Evolutionary conservation across 495 filamentous ascomycete species (phyloP).

Genomic region (Penicillium turbatum): DNA sequence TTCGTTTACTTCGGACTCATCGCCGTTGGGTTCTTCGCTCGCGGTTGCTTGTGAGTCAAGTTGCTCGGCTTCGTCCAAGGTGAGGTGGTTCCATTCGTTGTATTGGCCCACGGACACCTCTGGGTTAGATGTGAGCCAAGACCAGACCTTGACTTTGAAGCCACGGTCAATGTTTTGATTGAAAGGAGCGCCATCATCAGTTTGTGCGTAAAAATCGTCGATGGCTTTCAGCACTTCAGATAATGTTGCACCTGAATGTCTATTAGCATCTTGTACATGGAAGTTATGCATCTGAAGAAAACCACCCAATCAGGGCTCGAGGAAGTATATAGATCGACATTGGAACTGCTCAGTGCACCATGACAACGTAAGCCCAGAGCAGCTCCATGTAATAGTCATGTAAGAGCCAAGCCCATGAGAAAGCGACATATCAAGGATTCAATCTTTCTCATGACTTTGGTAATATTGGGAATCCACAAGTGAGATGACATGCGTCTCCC

Average conservation of each 20-base stretch:
- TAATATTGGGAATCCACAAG: background rate
- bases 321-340: background rate
- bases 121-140: slow-evolving; percentile 50
- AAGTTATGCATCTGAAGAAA: background rate
- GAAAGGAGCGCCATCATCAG: slow-evolving; percentile 16
- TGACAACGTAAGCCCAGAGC: background rate
- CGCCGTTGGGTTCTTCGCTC: background rate
- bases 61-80: slow-evolving; percentile 44
- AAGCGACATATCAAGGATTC: background rate
- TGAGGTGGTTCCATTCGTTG: slow-evolving; percentile 40
- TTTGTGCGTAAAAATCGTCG: slow-evolving; percentile 35
- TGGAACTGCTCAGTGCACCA: background rate
- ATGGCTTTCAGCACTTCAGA: slow-evolving; percentile 37
- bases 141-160: slow-evolving; percentile 53
- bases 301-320: background rate
- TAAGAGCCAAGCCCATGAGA: background rate
- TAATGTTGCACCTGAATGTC: slow-evolving; percentile 36
- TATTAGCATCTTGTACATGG: slow-evolving; percentile 9
- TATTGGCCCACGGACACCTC: slow-evolving; percentile 49
- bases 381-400: background rate
- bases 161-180: slow-evolving; percentile 42
- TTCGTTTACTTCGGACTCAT: slow-evolving; percentile 1
- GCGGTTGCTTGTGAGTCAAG: slow-evolving; percentile 2
- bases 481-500: slow-evolving; percentile 10
- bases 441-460: background rate